Evolutionary conservation across 805 yeast genomes (phyloP).

Genomic region (Wickerhamiella siamensis): DNA sequence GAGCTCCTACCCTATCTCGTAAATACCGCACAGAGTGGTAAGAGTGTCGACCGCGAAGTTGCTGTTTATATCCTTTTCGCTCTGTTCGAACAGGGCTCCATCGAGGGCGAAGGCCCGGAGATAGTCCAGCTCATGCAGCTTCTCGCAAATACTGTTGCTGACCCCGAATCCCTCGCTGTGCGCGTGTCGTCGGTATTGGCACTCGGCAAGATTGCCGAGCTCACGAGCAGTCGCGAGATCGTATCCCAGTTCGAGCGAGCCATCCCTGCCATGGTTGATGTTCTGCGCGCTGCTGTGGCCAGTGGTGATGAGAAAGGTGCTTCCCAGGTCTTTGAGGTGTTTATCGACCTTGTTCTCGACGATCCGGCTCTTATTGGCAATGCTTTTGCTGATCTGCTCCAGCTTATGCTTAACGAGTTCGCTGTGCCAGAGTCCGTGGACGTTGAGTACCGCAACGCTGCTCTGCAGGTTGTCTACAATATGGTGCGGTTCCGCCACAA

Average conservation of each 20-base stretch:
- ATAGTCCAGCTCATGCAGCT: constrained; percentile 43
- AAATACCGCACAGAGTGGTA: constrained; percentile 44
- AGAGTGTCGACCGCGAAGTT: constrained; percentile 57
- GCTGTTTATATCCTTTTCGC: constrained; percentile 68
- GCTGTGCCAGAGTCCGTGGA: constrained; percentile 50
- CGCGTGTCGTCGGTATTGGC: constrained; percentile 76
- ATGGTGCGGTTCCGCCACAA: constrained; percentile 68
- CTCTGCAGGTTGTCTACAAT: constrained; percentile 70
- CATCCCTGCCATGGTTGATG: constrained; percentile 69
- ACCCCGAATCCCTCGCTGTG: constrained; percentile 48
- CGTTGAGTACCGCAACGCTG: constrained; percentile 69
- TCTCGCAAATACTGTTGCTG: constrained; percentile 51
- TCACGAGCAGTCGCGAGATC: constrained; percentile 35
- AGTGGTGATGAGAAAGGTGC: constrained; percentile 61
- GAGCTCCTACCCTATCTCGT: constrained; percentile 60
- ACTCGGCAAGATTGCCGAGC: constrained; percentile 44
- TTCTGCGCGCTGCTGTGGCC: constrained; percentile 57
- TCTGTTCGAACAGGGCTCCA: constrained; percentile 41
- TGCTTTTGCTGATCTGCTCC: constrained; percentile 50
- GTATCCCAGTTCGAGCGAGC: constrained; percentile 37
- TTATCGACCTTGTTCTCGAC: constrained; percentile 62
- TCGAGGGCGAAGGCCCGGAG: constrained; percentile 29
- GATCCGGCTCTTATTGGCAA: constrained; percentile 73
- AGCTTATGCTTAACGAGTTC: constrained; percentile 55
- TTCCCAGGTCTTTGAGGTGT: constrained; percentile 64